Percentiles rank a stretch among this genome's conserved stretches.
phyloP scores from a whole-genome alignment of 495 filamentous ascomycete species.

The Aspergillus sclerotioniger region DNA sequence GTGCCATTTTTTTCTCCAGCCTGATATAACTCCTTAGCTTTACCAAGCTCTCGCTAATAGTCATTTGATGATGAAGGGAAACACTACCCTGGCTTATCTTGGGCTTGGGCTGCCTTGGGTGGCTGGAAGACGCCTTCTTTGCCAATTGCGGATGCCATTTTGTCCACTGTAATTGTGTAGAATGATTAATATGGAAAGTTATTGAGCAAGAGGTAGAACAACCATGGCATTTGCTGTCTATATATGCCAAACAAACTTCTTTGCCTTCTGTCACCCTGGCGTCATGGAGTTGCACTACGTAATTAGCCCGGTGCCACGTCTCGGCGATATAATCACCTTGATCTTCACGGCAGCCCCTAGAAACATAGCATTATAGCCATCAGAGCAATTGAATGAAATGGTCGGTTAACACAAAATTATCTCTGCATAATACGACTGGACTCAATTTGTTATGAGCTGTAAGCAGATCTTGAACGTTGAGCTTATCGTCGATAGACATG shows the following conservation, averaged over 20 bases:
- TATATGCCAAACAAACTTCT: neutral
- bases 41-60: no score
- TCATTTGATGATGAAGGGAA: neutral
- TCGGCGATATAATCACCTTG: neutral
- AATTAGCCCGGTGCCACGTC: neutral
- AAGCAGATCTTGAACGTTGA: neutral
- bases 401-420: no score
- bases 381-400: no score
- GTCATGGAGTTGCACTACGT: constrained; percentile 20
- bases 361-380: no score
- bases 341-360: neutral
- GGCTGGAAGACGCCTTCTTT: constrained; percentile 24
- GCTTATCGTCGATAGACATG: neutral
- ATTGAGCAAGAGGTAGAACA: neutral
- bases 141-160: constrained; percentile 26
- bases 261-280: constrained; percentile 18
- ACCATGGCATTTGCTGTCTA: neutral
- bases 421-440: no score
- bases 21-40: constrained; percentile 7
- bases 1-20: constrained; percentile 23
- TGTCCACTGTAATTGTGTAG: neutral
- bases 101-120: constrained; percentile 22
- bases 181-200: neutral
- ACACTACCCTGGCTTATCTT: constrained; percentile 25
- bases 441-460: neutral